Evolutionary conservation across 257 asterid species (phyloP).

Genomic region (Capsicum rhomboideum): DNA sequence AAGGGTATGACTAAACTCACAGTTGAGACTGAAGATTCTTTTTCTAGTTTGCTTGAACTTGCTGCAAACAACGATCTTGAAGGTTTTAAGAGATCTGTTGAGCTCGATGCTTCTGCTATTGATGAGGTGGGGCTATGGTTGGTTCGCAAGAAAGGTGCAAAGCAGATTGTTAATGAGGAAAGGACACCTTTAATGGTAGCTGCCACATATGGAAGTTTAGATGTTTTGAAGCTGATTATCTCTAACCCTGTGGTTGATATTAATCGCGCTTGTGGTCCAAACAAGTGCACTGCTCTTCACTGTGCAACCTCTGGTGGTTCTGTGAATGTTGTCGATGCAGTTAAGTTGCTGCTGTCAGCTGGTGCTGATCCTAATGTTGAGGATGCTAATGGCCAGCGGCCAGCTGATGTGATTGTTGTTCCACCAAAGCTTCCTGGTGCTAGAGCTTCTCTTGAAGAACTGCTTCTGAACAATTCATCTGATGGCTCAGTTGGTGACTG

Average conservation of each 20-base stretch:
- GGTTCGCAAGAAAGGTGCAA: constrained; percentile 61
- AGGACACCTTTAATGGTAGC: constrained; percentile 95
- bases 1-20: constrained; percentile 36
- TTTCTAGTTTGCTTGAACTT: constrained; percentile 71
- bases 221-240: constrained; percentile 70
- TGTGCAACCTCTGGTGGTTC: constrained; percentile 90
- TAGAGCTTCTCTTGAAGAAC: constrained; percentile 48
- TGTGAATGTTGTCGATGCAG: constrained; percentile 36
- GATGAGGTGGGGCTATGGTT: constrained; percentile 78
- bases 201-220: constrained; percentile 72
- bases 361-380: constrained; percentile 83
- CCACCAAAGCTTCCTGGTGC: constrained; percentile 45
- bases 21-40: constrained; percentile 59
- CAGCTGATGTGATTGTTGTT: constrained; percentile 54
- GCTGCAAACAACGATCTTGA: constrained; percentile 78
- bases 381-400: constrained; percentile 57
- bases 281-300: constrained; percentile 88
- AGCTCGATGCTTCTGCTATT: constrained; percentile 60
- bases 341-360: constrained; percentile 64
- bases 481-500: constrained; percentile 58
- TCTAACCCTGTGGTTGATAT: constrained; percentile 78
- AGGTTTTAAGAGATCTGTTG: constrained; percentile 60
- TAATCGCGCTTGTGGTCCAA: constrained; percentile 62
- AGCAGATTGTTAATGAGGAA: constrained; percentile 56
- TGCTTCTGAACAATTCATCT: constrained; percentile 48